These are phyloP conservation scores for Maudiozyma pseudohumilis DNA, from an alignment of 805 yeast genomes.

Conservation along the genomic window DNA sequence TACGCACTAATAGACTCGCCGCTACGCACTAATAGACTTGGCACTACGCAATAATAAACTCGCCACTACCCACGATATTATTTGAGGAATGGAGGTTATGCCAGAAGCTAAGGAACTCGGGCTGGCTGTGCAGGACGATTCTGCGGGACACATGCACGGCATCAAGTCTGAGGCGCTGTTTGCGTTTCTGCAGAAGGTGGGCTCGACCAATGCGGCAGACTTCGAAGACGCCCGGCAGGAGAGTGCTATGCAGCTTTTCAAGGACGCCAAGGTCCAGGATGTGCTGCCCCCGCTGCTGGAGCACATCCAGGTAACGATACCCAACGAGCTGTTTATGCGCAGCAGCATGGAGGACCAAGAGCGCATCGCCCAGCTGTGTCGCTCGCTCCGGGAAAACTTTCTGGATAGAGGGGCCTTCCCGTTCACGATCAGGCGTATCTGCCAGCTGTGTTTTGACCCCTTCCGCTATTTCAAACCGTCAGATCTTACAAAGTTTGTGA, in stretches of 20 bases:
- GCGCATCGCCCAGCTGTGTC: slow-evolving; percentile 4
- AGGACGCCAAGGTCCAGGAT: background rate
- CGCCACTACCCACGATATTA: too few relatives aligned
- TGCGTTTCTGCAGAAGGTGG: slow-evolving; percentile 1
- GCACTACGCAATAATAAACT: too few relatives aligned
- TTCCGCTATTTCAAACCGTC: slow-evolving; percentile 30
- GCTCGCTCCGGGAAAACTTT: slow-evolving; percentile 13
- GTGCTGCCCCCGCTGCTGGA: slow-evolving; percentile 1
- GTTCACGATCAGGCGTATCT: slow-evolving; percentile 39
- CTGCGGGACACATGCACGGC: slow-evolving; percentile 18
- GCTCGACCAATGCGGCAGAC: background rate
- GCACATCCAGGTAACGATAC: slow-evolving; percentile 5
- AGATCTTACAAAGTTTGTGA: slow-evolving; percentile 35
- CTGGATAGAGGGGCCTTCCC: slow-evolving; percentile 27
- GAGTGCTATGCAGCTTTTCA: background rate
- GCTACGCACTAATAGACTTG: too few relatives aligned
- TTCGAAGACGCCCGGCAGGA: too few relatives aligned
- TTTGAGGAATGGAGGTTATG: too few relatives aligned
- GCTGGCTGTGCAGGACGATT: background rate
- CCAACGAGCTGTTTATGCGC: slow-evolving; percentile 2
- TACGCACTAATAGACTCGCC: too few relatives aligned
- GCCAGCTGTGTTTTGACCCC: slow-evolving; percentile 40
- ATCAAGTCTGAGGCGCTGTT: slow-evolving; percentile 14
- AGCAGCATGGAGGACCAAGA: slow-evolving; percentile 4
- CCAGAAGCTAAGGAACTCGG: too few relatives aligned